These are phyloP conservation scores for Conticribra guillardii DNA, from an alignment of 108 stramenopile species.

Conservation along the genomic window DNA sequence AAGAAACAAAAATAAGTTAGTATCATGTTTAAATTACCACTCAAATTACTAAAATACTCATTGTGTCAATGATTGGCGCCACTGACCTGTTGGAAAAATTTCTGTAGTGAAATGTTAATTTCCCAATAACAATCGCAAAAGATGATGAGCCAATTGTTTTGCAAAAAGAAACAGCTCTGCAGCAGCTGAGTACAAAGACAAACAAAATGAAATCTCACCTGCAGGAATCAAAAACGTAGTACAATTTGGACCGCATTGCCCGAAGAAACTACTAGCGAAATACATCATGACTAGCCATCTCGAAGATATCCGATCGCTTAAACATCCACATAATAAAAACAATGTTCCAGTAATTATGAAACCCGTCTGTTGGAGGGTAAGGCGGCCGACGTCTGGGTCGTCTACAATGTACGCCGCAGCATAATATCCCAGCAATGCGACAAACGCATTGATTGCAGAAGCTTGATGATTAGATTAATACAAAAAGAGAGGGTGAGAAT, in stretches of 20 bases:
- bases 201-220: constrained; percentile 20
- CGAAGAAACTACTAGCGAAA: constrained; percentile 69
- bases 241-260: constrained; percentile 77
- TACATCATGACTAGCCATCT: constrained; percentile 61
- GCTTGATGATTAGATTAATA: constrained; percentile 18
- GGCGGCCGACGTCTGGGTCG: constrained; percentile 58
- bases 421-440: constrained; percentile 76
- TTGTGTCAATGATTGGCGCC: no score
- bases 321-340: constrained; percentile 62
- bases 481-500: no score
- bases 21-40: no score
- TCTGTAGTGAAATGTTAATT: no score
- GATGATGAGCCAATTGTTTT: no score
- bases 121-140: no score
- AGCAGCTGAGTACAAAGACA: no score
- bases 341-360: constrained; percentile 70
- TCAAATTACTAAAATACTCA: no score
- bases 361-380: constrained; percentile 61
- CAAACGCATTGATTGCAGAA: constrained; percentile 68
- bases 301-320: constrained; percentile 50
- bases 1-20: no score
- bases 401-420: constrained; percentile 72
- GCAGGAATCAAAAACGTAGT: constrained; percentile 77
- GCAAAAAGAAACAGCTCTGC: no score
- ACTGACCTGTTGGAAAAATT: constrained; percentile 33